A percentile compares a stretch with the other conserved stretches of the same genome.
These are phyloP conservation scores for Phialemonium atrogriseum DNA, from an alignment of 2,329 filamentous ascomycete species.

Conservation along the genomic window DNA sequence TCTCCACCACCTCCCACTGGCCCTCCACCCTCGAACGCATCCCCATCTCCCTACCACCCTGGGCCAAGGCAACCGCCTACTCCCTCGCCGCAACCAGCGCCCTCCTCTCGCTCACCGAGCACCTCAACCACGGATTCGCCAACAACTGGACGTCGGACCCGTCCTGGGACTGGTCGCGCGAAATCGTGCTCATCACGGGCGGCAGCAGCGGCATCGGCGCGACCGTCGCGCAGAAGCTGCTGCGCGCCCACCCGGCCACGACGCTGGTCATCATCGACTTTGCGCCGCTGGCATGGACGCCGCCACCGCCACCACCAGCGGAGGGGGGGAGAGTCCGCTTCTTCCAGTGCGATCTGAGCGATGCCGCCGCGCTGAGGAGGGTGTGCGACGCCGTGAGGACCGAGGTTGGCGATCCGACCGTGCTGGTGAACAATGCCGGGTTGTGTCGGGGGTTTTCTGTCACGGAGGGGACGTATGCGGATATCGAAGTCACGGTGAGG, in stretches of 20 bases:
- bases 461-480: conserved; percentile 18
- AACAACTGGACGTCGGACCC: conserved; percentile 12
- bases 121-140: too few species aligned
- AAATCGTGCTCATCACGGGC: conserved; percentile 35
- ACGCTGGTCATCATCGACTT: conserved; percentile 26
- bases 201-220: conserved; percentile 33
- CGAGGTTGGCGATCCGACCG: conserved; percentile 28
- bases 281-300: conserved; percentile 20
- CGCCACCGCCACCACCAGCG: conserved; percentile 8
- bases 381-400: conserved; percentile 19
- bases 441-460: conserved; percentile 19
- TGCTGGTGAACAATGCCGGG: conserved; percentile 27
- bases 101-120: conserved; percentile 9
- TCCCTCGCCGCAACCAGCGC: conserved; percentile 8
- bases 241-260: conserved; percentile 15
- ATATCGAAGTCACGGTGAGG: conserved; percentile 20
- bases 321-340: conserved; percentile 14
- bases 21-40: conserved; percentile 4
- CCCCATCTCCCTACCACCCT: background rate
- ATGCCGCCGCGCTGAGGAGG: conserved; percentile 17
- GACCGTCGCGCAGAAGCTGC: conserved; percentile 23
- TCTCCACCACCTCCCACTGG: conserved; percentile 3
- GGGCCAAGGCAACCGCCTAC: too few species aligned
- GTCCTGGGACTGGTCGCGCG: conserved; percentile 27
- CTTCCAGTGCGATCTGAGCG: conserved; percentile 30